These are phyloP conservation scores for Hypoxylon sp. DNA, from an alignment of 2,329 filamentous ascomycete genomes.

Conservation along the genomic window DNA sequence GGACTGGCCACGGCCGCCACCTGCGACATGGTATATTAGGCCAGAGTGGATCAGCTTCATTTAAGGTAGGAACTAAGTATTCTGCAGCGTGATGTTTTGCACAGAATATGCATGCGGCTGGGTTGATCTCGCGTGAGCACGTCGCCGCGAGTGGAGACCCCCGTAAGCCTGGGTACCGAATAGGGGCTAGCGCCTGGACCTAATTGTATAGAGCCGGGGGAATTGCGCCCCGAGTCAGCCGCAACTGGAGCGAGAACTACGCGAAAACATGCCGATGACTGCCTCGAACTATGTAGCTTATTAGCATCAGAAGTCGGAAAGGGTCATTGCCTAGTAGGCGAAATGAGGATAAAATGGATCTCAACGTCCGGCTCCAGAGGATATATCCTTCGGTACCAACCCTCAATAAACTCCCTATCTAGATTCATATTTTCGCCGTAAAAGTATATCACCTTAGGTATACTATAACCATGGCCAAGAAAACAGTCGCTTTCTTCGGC, in stretches of 20 bases:
- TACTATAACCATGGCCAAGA: constrained; percentile 33
- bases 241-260: constrained; percentile 26
- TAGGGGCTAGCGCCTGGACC: constrained; percentile 8
- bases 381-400: neutral
- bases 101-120: neutral
- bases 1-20: constrained; percentile 9
- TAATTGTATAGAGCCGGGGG: constrained; percentile 14
- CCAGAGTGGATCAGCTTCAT: neutral
- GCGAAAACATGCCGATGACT: constrained; percentile 19
- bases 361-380: neutral
- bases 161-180: constrained; percentile 17
- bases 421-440: neutral
- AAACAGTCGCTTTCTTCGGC: constrained; percentile 66
- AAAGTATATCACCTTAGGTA: neutral
- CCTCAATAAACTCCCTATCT: neutral
- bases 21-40: constrained; percentile 25
- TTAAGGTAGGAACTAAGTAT: neutral
- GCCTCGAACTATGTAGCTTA: neutral
- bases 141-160: neutral
- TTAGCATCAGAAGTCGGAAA: neutral
- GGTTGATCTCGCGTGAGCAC: neutral
- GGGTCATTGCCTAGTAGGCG: neutral
- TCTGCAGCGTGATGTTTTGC: neutral
- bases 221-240: constrained; percentile 28
- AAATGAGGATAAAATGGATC: constrained; percentile 9